A percentile compares a stretch with the other conserved stretches of the same genome.
These are phyloP conservation scores for Amanita subjunquillea DNA, from an alignment of 768 basidiomycete species.

Conservation along the genomic window DNA sequence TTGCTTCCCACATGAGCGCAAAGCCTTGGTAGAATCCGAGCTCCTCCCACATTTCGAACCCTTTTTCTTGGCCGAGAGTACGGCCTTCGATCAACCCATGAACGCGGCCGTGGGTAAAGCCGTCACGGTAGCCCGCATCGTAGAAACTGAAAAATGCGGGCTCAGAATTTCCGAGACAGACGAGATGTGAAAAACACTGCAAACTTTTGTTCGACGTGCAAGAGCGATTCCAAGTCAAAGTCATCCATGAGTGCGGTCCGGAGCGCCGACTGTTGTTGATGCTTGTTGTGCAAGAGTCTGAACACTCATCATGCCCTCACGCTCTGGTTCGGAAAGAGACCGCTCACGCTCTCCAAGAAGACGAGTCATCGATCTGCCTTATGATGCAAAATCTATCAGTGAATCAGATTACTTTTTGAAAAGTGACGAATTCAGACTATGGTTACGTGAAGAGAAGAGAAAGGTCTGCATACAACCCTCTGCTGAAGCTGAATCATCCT, in stretches of 20 bases:
- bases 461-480: conserved; percentile 26
- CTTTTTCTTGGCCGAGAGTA: conserved; percentile 80
- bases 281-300: background rate
- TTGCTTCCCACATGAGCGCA: conserved; percentile 56
- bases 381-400: conserved; percentile 50
- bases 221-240: conserved; percentile 51
- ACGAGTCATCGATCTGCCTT: conserved; percentile 35
- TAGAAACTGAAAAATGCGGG: conserved; percentile 51
- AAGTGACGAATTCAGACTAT: conserved; percentile 75
- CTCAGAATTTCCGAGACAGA: background rate
- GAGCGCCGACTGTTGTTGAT: background rate
- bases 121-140: conserved; percentile 64
- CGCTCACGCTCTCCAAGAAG: conserved; percentile 35
- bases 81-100: conserved; percentile 90
- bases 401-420: conserved; percentile 88
- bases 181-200: conserved; percentile 9
- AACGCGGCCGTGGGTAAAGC: conserved; percentile 75
- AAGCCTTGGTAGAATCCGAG: conserved; percentile 89
- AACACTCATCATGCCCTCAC: conserved; percentile 21
- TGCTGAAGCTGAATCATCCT: background rate
- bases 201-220: conserved; percentile 56
- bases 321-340: conserved; percentile 23
- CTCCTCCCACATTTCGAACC: conserved; percentile 96
- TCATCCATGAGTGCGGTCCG: conserved; percentile 12
- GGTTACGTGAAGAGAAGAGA: conserved; percentile 65